Base-by-base conservation (phyloP, 345 rosid species). In the Xanthoceras sorbifolium region DNA sequence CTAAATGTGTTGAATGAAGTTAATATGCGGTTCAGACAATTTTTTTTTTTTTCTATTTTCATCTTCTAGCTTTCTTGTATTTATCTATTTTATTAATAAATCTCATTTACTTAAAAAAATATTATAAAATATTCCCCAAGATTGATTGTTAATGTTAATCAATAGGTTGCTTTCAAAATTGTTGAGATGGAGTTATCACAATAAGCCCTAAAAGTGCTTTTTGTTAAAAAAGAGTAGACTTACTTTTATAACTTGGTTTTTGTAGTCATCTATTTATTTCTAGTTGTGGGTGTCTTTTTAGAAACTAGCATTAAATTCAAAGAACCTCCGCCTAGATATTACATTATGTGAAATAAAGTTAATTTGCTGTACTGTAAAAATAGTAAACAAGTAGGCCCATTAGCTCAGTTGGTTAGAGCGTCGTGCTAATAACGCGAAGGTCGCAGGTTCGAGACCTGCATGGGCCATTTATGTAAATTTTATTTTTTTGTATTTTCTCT, bases 401-500 rank as follows among this genome's bases (percentile, higher is more conserved):
- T 80, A 71, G 86, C 85, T 78, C 77, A 86, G 85, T 0, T 84
- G 87, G 87, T 84, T 84, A 86, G 83, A 84, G 82, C 83, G 85
- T 82, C 82, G 83, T 80, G 86, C 82, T 80, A 84, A 83, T 85
- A 78, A 86, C 84, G 89, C 82, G 73, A 80, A 83, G 83, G 88
- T 80, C 77, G 80, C 82, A 78, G 85, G 88, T 86, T 86, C 85
- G 84, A 84, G 62, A 83, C 86, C 83, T 84, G 88, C 80, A 85
- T 82, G 83, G 85, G 87, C 89, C 87, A 83, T 36, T 4, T 0
- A 7, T 48, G 40, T 5, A 9, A 6, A 48, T 50, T 50, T 50
- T 50, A 17, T 17, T 48, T 17, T 14, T 55, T n/a, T 22, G n/a
- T 2, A 6, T 22, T 57, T 22, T 7, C 10, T 38, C 3, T 1